Evolutionary conservation across 2,329 filamentous ascomycete genomes (phyloP).

Genomic region (Pseudopyrenochaeta lycopersici): DNA sequence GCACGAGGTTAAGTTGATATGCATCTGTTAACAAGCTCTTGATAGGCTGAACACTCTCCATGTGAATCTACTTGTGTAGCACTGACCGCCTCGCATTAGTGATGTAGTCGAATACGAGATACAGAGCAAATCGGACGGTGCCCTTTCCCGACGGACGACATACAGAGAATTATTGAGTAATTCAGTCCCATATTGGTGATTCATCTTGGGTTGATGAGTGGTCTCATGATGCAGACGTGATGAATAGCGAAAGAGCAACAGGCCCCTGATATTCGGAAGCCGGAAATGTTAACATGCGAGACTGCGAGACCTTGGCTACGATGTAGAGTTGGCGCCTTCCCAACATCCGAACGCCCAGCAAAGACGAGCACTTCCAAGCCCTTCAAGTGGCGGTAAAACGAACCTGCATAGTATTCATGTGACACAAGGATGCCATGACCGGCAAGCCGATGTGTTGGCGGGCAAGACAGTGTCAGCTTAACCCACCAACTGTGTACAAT

Average conservation of each 20-base stretch:
- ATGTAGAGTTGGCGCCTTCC: background rate
- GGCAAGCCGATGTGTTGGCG: background rate
- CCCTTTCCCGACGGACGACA: too few species aligned
- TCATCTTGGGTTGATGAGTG: conserved; percentile 4
- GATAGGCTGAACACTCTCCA: too few species aligned
- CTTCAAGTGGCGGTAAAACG: background rate
- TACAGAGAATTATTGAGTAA: background rate
- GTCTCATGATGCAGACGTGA: conserved; percentile 10
- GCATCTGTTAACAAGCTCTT: too few species aligned
- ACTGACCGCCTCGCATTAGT: too few species aligned
- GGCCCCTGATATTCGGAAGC: conserved; percentile 1
- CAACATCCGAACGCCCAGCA: background rate
- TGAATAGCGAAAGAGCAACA: conserved; percentile 4
- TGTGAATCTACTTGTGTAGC: too few species aligned
- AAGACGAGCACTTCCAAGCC: background rate
- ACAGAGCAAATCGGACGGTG: too few species aligned
- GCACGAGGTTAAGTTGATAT: too few species aligned
- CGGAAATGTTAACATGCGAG: background rate
- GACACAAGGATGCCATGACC: background rate
- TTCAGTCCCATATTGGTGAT: background rate
- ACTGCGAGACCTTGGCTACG: background rate
- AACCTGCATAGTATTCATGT: conserved; percentile 2
- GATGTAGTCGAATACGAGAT: too few species aligned
- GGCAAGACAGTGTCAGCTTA: background rate
- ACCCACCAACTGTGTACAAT: background rate